Evolutionary conservation across 306 rosid species (phyloP), one percentile per base, ranked within the genome.

Genomic region (Fragaria nilgerrensis): DNA sequence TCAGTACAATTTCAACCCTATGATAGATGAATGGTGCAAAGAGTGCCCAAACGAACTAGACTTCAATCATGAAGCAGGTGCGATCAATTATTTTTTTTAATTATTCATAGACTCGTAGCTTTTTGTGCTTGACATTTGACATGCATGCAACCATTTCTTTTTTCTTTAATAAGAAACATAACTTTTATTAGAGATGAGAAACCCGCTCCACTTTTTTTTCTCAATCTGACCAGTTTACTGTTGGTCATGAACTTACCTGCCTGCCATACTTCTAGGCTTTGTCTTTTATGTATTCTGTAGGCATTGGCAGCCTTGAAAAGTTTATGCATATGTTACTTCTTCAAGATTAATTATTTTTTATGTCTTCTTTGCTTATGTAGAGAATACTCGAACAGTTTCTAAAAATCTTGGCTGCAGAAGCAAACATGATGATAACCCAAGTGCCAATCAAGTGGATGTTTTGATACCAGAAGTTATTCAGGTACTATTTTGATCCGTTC

Each of bases 21-120:
- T 96, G 88, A 96, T 96, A 75, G 94, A 96, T 85, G 99, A 96
- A 85, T 96, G 99, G 98, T 96, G 99, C 99, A 91, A 84, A 88
- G 99, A 96, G 88, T 96, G 94, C 85, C 99, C 99, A 48, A 96
- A 93, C 82, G 99, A 96, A 78, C 94, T 96, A 59, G 96, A 96
- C 84, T 93, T 92, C 89, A 93, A 88, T 85, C 90, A 11, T 63
- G 99, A 96, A 87, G 98, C 99, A 70, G 99, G 99, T 96, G 86
- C 67, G 72, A 70, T 83, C 22, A 36, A 45, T 75, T 62, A 67
- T 81, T 13, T 81, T 13, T 70, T 52, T 72, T 74, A 77, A 74
- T 67, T 82, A 65, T 50, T 48, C 36, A 61, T 77, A 52, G 55
- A 64, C 36, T 55, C 72, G 50, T 66, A 13, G 17, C 5, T 70